A percentile compares a stretch with the other conserved stretches of the same genome.
Conservation (phyloP, 83 land plant genomes). For the Picea abies region DNA sequence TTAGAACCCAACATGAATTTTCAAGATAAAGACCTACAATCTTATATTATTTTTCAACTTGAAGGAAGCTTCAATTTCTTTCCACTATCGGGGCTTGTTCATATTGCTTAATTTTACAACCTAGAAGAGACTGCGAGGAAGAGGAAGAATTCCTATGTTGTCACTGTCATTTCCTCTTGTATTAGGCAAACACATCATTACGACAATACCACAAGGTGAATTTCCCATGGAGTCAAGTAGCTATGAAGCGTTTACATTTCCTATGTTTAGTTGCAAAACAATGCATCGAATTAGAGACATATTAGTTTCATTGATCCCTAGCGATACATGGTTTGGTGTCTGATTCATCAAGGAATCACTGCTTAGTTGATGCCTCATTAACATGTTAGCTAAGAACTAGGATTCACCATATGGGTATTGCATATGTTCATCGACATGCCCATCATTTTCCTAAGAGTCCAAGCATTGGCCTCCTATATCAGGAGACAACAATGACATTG, state of each 20-base stretch:
- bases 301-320: background rate
- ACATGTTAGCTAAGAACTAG: conserved; percentile 27
- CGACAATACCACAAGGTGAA: conserved; percentile 4
- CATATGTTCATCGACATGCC: conserved; percentile 8
- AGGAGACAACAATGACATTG: too few relatives aligned
- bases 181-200: conserved; percentile 1
- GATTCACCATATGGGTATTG: conserved; percentile 31
- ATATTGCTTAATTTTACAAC: too few relatives aligned
- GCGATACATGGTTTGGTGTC: background rate
- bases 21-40: background rate
- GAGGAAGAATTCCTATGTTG: too few relatives aligned
- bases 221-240: background rate
- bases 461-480: too few relatives aligned
- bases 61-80: conserved; percentile 30
- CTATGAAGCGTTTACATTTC: conserved; percentile 16
- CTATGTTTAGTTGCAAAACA: conserved; percentile 30
- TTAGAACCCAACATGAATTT: background rate
- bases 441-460: background rate
- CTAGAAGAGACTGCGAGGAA: too few relatives aligned
- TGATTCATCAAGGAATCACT: conserved; percentile 14
- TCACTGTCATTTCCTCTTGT: background rate
- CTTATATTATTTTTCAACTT: conserved; percentile 20
- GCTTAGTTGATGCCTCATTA: conserved; percentile 44
- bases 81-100: too few relatives aligned
- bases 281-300: conserved; percentile 12